These are phyloP conservation scores for Linum tenue DNA, from an alignment of 345 rosid species.

Conservation along the genomic window DNA sequence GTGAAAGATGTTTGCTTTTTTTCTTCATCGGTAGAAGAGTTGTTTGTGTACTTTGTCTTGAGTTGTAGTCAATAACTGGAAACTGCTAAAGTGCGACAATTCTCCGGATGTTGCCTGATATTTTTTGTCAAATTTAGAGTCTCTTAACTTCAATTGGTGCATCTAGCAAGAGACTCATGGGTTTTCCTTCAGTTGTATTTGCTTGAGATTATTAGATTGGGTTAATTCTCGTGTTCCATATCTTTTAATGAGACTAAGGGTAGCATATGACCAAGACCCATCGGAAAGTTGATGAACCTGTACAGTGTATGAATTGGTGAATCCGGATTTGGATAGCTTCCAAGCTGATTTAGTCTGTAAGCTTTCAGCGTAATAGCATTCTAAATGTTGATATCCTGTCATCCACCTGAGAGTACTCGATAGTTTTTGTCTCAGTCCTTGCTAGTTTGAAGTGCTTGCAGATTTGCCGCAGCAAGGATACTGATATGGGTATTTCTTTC, in stretches of 20 bases:
- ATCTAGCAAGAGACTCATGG: slow-evolving; percentile 40
- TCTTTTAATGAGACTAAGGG: background rate
- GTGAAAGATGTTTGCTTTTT: background rate
- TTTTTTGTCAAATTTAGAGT: slow-evolving; percentile 60
- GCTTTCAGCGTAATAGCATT: background rate
- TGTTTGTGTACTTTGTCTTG: no score
- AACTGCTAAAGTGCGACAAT: background rate
- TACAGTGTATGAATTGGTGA: background rate
- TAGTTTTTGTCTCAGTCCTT: slow-evolving; percentile 42
- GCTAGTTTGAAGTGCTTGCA: slow-evolving; percentile 59
- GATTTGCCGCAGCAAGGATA: slow-evolving; percentile 63
- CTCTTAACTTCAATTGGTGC: slow-evolving; percentile 76
- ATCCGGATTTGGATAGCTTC: background rate
- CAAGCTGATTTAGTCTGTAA: background rate
- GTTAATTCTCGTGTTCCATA: no score
- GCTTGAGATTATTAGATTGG: no score
- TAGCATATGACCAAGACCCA: background rate
- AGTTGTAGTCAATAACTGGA: no score
- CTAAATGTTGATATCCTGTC: background rate
- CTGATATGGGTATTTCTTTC: slow-evolving; percentile 63
- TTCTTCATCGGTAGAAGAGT: no score
- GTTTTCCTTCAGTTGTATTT: no score
- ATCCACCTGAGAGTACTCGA: slow-evolving; percentile 5
- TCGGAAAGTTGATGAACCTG: background rate
- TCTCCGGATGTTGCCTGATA: slow-evolving; percentile 18